Evolutionary conservation across 148 eudicot genomes (phyloP).

Genomic region (Dysphania ambrosioides): DNA sequence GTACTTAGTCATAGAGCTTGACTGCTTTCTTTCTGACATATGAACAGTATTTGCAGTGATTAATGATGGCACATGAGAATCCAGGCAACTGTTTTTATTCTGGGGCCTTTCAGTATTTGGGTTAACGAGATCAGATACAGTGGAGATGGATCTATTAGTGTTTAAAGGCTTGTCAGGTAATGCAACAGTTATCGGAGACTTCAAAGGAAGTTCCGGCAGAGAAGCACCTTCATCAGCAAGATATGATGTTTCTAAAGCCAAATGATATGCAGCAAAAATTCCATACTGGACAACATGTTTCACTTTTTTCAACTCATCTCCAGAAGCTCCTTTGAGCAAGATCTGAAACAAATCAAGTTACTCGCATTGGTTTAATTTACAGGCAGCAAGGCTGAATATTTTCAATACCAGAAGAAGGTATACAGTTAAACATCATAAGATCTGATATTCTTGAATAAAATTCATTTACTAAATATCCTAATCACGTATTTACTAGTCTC

Average conservation of each 20-base stretch:
- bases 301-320: conserved; percentile 94
- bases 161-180: conserved; percentile 73
- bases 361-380: background rate
- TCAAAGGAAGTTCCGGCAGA: conserved; percentile 69
- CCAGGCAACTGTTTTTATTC: conserved; percentile 34
- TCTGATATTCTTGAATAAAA: no score
- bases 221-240: conserved; percentile 99
- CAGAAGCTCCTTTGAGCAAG: conserved; percentile 85
- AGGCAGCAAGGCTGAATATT: no score
- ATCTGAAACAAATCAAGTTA: conserved; percentile 50
- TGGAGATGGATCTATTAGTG: conserved; percentile 65
- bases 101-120: conserved; percentile 48
- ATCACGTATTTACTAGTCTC: background rate
- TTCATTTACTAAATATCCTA: no score
- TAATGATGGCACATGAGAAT: conserved; percentile 31
- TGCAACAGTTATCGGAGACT: conserved; percentile 67
- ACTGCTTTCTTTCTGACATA: conserved; percentile 19
- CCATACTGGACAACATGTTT: conserved; percentile 93
- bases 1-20: conserved; percentile 16
- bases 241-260: conserved; percentile 97
- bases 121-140: conserved; percentile 47
- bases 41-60: conserved; percentile 20
- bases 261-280: conserved; percentile 95
- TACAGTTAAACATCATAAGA: conserved; percentile 3
- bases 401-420: background rate